Base-by-base conservation (phyloP, 371 early-diverging fungal species). In the Nematocida sp. region DNA sequence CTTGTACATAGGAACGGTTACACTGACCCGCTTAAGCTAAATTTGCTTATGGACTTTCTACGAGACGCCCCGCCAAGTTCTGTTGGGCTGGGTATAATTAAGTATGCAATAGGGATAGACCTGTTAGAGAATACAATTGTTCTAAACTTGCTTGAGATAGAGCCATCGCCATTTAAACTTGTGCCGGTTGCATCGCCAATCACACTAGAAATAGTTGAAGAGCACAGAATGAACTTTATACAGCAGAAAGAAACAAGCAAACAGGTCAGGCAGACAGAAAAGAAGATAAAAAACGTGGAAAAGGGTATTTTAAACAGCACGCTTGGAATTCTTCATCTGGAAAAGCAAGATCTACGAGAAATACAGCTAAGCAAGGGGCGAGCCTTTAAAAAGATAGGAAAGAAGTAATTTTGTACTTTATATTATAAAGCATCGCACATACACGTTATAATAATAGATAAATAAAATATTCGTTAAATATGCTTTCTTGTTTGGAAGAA, bases 281-380 rank as follows among this genome's bases (percentile, higher is more conserved):
- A 78, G 54, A 70, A 69, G 60, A 42, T 78, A 7, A 78, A 78
- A 40, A 78, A 78, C 58, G 72, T 78, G 15, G 80, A 78, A 46
- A 66, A 70, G 55, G 80, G 80, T 5, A 52, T 57, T 18, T 52
- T 78, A 18, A 78, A 56, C 52, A 55, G 56, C 42, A 78, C 56
- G 3, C 18, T 78, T 4, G 80, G 80, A 7, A 39, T 56, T 6
- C 66, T 78, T 13, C 80, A 78, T 40, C 6, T 78, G 18, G 70
- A 78, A 44, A 78, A 46, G 44, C 80, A 78, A 46, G 61, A 78
- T 33, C 71, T 78, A 5, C 9, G 76, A 33, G 80, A 78, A 50
- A 11, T 78, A 18, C 54, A 66, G 57, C 69, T 78, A 33, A 78
- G 70, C 60, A 78, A 78, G 47, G 69, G 70, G 7, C 47, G 47